Conservation (phyloP, 2,329 filamentous ascomycete species). For the Penicillium sp. region DNA sequence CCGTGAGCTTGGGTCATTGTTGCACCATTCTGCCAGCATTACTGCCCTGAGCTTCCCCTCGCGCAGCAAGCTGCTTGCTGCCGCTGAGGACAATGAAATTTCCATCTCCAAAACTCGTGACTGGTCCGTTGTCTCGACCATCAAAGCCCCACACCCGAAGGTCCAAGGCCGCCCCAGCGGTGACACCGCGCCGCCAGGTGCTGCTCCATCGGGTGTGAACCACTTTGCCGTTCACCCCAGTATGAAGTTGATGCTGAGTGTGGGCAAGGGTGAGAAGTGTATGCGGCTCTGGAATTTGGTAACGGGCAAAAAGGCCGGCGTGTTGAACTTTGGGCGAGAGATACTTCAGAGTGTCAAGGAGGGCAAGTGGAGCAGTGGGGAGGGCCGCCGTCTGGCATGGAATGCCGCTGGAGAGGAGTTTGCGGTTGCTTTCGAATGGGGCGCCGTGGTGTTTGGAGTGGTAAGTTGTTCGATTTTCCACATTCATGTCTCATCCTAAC, state of each 20-base stretch:
- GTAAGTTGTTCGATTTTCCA: constrained; percentile 36
- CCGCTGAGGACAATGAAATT: constrained; percentile 87
- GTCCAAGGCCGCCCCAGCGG: constrained; percentile 78
- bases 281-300: constrained; percentile 97
- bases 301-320: constrained; percentile 92
- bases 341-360: constrained; percentile 76
- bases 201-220: constrained; percentile 84
- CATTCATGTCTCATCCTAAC: constrained; percentile 19
- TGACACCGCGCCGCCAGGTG: constrained; percentile 81
- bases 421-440: constrained; percentile 84
- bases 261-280: constrained; percentile 83
- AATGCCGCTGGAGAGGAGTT: constrained; percentile 77
- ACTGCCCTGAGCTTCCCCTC: constrained; percentile 81
- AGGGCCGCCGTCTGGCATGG: constrained; percentile 83
- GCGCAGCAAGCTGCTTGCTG: constrained; percentile 82
- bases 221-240: constrained; percentile 94
- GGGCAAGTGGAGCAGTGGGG: constrained; percentile 73
- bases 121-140: constrained; percentile 82
- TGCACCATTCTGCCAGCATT: constrained; percentile 83
- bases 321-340: constrained; percentile 77
- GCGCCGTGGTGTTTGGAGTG: constrained; percentile 81
- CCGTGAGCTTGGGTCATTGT: constrained; percentile 79
- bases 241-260: constrained; percentile 94
- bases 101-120: constrained; percentile 85
- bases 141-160: constrained; percentile 87